Evolutionary conservation across 768 basidiomycete species (phyloP), one percentile per base, ranked within the genome.

Genomic region (Lyophyllum atratum): DNA sequence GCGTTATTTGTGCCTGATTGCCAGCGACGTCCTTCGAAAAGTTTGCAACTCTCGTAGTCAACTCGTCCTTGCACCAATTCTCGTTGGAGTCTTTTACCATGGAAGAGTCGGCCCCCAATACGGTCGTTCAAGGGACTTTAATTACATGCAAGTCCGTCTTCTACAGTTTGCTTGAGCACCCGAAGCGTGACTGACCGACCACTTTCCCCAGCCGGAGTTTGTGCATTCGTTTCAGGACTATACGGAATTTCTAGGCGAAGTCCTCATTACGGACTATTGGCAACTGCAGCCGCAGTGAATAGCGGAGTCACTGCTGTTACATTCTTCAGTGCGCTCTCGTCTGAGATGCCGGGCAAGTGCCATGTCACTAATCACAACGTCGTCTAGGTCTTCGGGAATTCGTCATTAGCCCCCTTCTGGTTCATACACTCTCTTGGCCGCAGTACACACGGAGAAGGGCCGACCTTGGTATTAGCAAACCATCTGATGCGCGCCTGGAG

Each of bases 131-230:
- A 55, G 86, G 87, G 55, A 83, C 87, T 25, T 65, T 82, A 59
- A 70, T 81, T 73, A 84, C 87, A 86, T 92, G 90, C 89, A 81
- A 88, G 90, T 91, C 84, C 85, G 86, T 88, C 78, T 75, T 74
- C 63, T 63, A 34, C 57, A 57, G 45, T 56, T 61, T 59, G 29
- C 43, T 42, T 25, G 56, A 61, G 52, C 56, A 39, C 63, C 37
- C 58, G 61, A 66, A 72, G 56, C 70, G 64, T 63, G 58, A 68
- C 64, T 66, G 60, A 67, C 60, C 54, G 10, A 58, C 40, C 46
- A 29, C 19, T 44, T 24, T 21, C 51, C 43, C 40, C 63, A 93
- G 92, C 88, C 55, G 72, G 77, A 49, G 61, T 81, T 29, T 85
- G 86, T 59, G 86, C 84, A 34, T 74, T 80, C 50, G 62, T 72